Conservation (phyloP, 2,329 filamentous ascomycete species). For the Fusarium incarnatum region DNA sequence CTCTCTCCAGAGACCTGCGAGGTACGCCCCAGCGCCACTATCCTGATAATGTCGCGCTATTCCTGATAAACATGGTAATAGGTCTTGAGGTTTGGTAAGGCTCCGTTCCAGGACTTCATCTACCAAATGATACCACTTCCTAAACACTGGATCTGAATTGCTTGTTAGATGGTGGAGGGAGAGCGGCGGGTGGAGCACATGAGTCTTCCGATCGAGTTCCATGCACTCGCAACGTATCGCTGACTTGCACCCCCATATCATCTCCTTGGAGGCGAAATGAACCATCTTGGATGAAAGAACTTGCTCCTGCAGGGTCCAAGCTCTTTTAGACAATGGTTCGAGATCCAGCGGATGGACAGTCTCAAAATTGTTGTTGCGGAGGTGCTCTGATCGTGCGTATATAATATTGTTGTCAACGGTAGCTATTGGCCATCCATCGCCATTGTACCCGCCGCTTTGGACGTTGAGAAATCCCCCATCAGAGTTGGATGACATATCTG, state of each 20-base stretch:
- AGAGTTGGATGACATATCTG: background rate
- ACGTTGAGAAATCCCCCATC: background rate
- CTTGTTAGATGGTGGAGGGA: accelerated
- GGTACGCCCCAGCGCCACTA: background rate
- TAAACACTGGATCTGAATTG: background rate
- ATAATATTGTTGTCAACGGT: background rate
- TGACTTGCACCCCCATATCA: background rate
- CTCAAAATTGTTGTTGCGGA: background rate
- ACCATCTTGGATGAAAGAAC: background rate
- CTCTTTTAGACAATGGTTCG: background rate
- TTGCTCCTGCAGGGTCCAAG: background rate
- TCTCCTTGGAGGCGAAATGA: background rate
- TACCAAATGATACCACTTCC: background rate
- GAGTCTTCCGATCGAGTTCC: background rate
- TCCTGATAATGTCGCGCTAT: background rate
- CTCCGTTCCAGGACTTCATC: accelerated
- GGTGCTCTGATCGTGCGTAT: background rate
- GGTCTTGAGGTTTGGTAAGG: background rate
- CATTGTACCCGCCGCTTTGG: background rate
- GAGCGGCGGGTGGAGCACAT: accelerated
- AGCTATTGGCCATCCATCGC: background rate
- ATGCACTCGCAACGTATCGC: background rate
- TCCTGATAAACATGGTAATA: background rate
- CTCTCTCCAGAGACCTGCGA: background rate
- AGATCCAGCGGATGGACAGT: accelerated